These are phyloP conservation scores for Wickerhamomyces queroliae DNA, from an alignment of 805 yeast genomes.

Conservation along the genomic window DNA sequence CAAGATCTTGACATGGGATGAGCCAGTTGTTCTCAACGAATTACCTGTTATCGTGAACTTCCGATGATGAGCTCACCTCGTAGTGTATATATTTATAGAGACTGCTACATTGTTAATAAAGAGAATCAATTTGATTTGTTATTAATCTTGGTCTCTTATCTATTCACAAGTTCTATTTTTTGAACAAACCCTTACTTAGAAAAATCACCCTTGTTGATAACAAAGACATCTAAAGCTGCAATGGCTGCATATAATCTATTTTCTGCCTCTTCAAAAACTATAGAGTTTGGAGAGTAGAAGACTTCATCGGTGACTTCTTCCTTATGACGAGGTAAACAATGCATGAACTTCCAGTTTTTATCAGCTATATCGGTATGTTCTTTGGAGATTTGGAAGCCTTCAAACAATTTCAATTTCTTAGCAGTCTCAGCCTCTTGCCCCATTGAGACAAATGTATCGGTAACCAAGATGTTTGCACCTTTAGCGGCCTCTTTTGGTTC, in stretches of 20 bases:
- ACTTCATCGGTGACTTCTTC: conserved; percentile 95
- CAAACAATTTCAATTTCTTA: conserved; percentile 70
- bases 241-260: conserved; percentile 95
- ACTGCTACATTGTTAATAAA: too few species aligned
- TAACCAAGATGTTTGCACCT: conserved; percentile 77
- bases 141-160: too few species aligned
- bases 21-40: conserved; percentile 1
- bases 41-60: conserved; percentile 14
- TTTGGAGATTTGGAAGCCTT: conserved; percentile 77
- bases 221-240: conserved; percentile 87
- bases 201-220: conserved; percentile 72
- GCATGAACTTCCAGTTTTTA: conserved; percentile 90
- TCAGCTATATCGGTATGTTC: conserved; percentile 55
- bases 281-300: conserved; percentile 74
- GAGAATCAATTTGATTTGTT: too few species aligned
- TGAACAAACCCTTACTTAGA: conserved; percentile 9
- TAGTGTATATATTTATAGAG: too few species aligned
- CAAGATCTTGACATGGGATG: conserved; percentile 7
- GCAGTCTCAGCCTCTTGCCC: conserved; percentile 85
- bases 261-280: conserved; percentile 95
- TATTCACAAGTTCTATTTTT: too few species aligned
- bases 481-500: conserved; percentile 73
- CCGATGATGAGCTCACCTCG: neutral
- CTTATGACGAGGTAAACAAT: conserved; percentile 91
- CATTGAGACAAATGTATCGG: conserved; percentile 98